Evolutionary conservation across 805 yeast species (phyloP).

Genomic region (Saccharomycopsis schoenii): DNA sequence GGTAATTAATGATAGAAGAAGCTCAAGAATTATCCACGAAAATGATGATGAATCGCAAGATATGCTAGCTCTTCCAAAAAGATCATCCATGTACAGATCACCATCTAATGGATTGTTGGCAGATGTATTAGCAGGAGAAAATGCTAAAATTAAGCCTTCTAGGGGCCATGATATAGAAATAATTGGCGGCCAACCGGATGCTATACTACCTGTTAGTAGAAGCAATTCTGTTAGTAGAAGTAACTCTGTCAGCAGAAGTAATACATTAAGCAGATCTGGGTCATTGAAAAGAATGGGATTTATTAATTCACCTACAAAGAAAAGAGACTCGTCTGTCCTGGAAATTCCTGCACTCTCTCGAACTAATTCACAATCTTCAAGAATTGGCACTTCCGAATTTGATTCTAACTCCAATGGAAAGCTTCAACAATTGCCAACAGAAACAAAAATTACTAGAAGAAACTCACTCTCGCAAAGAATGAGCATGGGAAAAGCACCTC

Average conservation of each 20-base stretch:
- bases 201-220: not conserved
- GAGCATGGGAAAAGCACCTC: not conserved
- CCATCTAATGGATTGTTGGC: conserved; percentile 17
- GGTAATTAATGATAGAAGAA: not conserved
- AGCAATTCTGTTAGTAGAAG: not conserved
- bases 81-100: conserved; percentile 12
- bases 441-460: not conserved
- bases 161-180: not conserved
- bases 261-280: not conserved
- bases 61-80: conserved; percentile 1
- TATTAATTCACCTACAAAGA: not conserved
- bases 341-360: conserved; percentile 2
- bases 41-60: not conserved
- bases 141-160: not conserved
- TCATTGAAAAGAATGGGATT: not conserved
- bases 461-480: not conserved
- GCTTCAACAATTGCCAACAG: not conserved
- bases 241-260: not conserved
- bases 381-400: not conserved
- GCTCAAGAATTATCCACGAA: not conserved
- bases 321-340: not conserved
- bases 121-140: conserved; percentile 11
- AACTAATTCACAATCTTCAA: conserved; percentile 2
- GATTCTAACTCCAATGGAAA: not conserved
- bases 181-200: not conserved